These are phyloP conservation scores for Glomus cerebriforme DNA, from an alignment of 192 early-diverging fungal genomes.

Conservation along the genomic window DNA sequence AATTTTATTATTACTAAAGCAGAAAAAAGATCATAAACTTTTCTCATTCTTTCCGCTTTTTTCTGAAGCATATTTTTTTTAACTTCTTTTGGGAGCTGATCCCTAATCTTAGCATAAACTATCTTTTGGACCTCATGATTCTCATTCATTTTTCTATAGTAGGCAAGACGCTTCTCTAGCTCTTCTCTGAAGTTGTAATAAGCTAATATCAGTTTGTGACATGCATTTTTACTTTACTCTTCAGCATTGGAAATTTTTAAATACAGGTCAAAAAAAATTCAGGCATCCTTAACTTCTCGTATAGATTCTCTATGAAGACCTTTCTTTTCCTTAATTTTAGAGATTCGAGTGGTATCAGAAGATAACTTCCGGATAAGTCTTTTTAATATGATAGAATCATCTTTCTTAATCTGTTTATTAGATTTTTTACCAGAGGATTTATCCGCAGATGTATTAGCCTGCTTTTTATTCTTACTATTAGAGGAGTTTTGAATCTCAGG, in stretches of 20 bases:
- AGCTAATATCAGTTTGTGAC: not conserved
- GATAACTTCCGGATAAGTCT: constrained; percentile 17
- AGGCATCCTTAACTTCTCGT: constrained; percentile 3
- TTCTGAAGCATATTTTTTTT: not conserved
- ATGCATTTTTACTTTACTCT: constrained; percentile 2
- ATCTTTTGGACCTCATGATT: constrained; percentile 15
- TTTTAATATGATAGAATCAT: constrained; percentile 23
- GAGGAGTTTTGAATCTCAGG: not conserved
- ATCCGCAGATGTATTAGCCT: not conserved
- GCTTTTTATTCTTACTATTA: constrained; percentile 17
- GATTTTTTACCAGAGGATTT: constrained; percentile 8
- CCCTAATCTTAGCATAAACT: constrained; percentile 12
- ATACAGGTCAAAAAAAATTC: constrained; percentile 7
- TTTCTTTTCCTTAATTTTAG: constrained; percentile 28
- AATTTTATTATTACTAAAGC: too few relatives aligned
- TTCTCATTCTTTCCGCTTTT: too few relatives aligned
- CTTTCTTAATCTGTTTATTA: constrained; percentile 12
- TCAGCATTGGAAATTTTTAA: constrained; percentile 20
- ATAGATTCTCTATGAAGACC: constrained; percentile 15
- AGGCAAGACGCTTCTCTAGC: constrained; percentile 6
- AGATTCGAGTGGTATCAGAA: constrained; percentile 17
- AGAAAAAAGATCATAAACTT: too few relatives aligned
- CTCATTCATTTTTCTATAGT: not conserved
- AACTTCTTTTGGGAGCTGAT: constrained; percentile 18
- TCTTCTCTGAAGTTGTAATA: constrained; percentile 15